Evolutionary conservation across 148 eudicot species (phyloP), one percentile per base, ranked within the genome.

Genomic region (Suaeda aralocaspica): DNA sequence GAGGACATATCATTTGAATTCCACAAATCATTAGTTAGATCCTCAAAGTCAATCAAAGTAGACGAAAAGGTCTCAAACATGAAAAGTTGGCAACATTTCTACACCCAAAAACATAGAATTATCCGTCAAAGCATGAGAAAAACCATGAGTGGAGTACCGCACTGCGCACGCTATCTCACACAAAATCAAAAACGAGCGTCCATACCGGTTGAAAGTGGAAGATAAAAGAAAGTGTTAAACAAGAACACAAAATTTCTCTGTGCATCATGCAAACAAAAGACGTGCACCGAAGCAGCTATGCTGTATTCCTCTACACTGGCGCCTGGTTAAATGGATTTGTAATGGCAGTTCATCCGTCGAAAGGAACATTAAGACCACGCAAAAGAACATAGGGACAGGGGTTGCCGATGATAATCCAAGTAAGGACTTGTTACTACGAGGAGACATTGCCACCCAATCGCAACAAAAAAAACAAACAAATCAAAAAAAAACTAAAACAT

Each of bases 361-460:
- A 41, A 95, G 97, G 69, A 67, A 95, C 99, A 79, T 95, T 95
- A 30, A 95, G 96, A 64, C 99, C 99, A 15, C 99, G 85, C 51
- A 78, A 82, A 95, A 95, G 76, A 95, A 95, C 84, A 87, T 83
- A 9, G 97, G 99, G 64, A 95, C 85, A 39, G 99, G 99, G 77
- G n/a, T n/a, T 95, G 91, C 49, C 99, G 96, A 84, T 91, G 97
- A 71, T 91, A 95, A 70, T 95, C 99, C 75, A 74, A 95, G 91
- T 58, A 95, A 84, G 31, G 99, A 95, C 83, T 95, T 95, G 92
- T 95, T 95, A 87, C 99, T 95, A 76, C 91, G 84, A 58, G 99
- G 99, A 78, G 99, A 95, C 99, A 95, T 95, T 55, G 96, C 93
- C 69, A 95, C 57, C 99, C 99, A 87, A 95, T 95, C 99, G 88